Evolutionary conservation across 805 yeast species (phyloP).

Genomic region (Candida peoriensis): DNA sequence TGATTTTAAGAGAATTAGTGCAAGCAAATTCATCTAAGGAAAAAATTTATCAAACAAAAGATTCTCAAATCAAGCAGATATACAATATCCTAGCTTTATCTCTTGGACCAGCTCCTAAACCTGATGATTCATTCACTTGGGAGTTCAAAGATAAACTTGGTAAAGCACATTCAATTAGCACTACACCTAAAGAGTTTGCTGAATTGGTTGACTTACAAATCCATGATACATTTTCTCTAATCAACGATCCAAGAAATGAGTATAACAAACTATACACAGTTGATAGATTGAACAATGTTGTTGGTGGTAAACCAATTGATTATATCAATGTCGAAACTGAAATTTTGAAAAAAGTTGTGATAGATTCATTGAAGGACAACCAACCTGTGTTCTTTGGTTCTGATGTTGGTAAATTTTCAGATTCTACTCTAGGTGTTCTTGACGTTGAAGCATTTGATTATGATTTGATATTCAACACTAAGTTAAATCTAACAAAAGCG

Average conservation of each 20-base stretch:
- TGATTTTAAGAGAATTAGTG: conserved; percentile 49
- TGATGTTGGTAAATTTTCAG: conserved; percentile 64
- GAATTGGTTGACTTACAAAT: conserved; percentile 49
- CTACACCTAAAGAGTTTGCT: conserved; percentile 64
- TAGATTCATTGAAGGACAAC: conserved; percentile 60
- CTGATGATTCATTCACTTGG: conserved; percentile 65
- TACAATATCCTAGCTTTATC: conserved; percentile 59
- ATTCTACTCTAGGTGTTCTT: conserved; percentile 61
- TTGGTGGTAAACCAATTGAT: conserved; percentile 60
- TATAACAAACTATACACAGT: conserved; percentile 60
- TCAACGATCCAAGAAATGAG: conserved; percentile 76
- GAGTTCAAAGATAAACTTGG: conserved; percentile 65
- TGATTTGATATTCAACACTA: conserved; percentile 49
- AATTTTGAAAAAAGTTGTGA: conserved; percentile 52
- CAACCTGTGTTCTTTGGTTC: conserved; percentile 85
- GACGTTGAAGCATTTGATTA: conserved; percentile 67
- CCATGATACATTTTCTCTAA: conserved; percentile 52
- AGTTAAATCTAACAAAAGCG: conserved; percentile 48
- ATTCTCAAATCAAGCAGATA: conserved; percentile 51
- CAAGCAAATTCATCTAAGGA: conserved; percentile 35
- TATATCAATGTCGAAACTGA: conserved; percentile 64
- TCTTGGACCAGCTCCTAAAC: conserved; percentile 73
- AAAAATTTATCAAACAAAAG: conserved; percentile 30
- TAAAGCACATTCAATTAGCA: conserved; percentile 36
- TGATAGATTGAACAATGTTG: conserved; percentile 68